Evolutionary conservation across 23 red algal genomes (phyloP).

Genomic region (Gracilariopsis chorda): DNA sequence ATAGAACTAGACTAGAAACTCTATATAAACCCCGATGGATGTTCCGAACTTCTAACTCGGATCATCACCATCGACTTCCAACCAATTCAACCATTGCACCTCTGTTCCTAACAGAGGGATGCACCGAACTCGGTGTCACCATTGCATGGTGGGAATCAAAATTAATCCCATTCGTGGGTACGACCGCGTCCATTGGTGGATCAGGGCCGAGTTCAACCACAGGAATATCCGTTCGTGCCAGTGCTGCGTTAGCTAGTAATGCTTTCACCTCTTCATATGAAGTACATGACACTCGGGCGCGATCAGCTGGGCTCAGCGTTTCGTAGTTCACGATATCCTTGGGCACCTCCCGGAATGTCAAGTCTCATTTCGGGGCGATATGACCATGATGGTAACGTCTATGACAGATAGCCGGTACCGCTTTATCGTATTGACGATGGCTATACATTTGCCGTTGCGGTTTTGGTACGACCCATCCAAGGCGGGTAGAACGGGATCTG

Average conservation of each 20-base stretch:
- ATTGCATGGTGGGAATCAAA: background rate
- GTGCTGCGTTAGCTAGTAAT: no score
- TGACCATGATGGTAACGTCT: background rate
- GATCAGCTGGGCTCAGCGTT: background rate
- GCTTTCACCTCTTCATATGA: background rate
- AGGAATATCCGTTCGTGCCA: no score
- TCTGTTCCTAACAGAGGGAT: no score
- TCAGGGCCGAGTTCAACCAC: no score
- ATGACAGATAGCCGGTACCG: background rate
- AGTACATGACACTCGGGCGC: background rate
- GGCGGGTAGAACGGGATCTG: background rate
- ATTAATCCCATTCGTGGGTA: no score
- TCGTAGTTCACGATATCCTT: background rate
- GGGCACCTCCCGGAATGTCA: background rate
- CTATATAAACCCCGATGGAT: no score
- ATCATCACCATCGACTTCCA: no score
- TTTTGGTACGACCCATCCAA: background rate
- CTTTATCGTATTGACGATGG: background rate
- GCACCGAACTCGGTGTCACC: background rate
- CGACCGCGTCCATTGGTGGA: no score
- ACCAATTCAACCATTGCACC: no score
- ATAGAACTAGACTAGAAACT: no score
- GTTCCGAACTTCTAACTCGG: no score
- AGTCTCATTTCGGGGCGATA: background rate
- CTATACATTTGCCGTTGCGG: background rate